Conservation (phyloP, 2,329 filamentous ascomycete genomes). For the Colletotrichum sp. region DNA sequence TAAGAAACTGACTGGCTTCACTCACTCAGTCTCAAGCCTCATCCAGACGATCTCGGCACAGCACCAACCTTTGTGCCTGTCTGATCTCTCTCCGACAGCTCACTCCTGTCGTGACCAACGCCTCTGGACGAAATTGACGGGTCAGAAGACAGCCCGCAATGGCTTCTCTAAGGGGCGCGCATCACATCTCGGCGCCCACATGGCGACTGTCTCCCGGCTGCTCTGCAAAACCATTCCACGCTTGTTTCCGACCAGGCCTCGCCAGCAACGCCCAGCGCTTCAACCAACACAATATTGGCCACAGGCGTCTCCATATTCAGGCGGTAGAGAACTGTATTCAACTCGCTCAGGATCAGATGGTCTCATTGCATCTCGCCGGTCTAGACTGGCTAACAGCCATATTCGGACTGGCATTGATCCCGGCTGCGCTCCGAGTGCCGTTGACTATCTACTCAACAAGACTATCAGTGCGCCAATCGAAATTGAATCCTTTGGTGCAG, state of each 20-base stretch:
- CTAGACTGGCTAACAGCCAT: constrained; percentile 51
- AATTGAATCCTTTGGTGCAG: constrained; percentile 32
- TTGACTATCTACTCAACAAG: constrained; percentile 42
- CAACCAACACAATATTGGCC: neutral
- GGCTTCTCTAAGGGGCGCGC: constrained; percentile 6
- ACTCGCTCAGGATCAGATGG: neutral
- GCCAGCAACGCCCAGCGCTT: neutral
- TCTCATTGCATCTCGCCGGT: constrained; percentile 42
- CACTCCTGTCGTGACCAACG: neutral
- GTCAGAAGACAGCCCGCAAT: neutral
- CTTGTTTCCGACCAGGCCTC: neutral
- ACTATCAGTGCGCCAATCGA: neutral
- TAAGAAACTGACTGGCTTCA: neutral
- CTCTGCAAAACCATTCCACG: neutral
- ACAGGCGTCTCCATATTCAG: constrained; percentile 33
- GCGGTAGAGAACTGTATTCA: constrained; percentile 25
- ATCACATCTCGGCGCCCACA: neutral
- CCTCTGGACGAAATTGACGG: neutral
- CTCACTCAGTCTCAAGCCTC: neutral
- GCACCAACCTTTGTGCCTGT: neutral
- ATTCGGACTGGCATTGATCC: constrained; percentile 40
- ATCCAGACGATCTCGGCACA: neutral
- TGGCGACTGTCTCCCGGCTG: neutral
- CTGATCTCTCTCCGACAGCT: neutral
- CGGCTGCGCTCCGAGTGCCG: constrained; percentile 51